Evolutionary conservation across 2,329 filamentous ascomycete genomes (phyloP).

Genomic region (Helotiales sp.): DNA sequence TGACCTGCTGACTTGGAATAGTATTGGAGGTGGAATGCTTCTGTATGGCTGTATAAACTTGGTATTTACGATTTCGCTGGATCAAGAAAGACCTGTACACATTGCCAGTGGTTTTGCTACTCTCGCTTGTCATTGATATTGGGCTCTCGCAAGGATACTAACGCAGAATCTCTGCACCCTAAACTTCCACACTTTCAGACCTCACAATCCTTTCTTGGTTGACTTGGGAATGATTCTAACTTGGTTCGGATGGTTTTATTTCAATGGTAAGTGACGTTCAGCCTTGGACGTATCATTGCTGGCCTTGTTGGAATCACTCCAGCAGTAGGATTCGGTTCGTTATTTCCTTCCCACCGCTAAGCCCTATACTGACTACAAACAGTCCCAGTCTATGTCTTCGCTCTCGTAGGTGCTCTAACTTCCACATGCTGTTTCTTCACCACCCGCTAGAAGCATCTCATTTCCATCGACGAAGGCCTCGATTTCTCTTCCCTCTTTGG

Average conservation of each 20-base stretch:
- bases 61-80: conserved; percentile 18
- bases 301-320: conserved; percentile 17
- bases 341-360: not conserved
- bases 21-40: conserved; percentile 19
- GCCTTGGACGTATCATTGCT: not conserved
- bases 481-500: conserved; percentile 14
- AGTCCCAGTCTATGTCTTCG: conserved; percentile 11
- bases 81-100: conserved; percentile 11
- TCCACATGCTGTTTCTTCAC: conserved; percentile 7
- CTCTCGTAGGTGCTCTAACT: conserved; percentile 8
- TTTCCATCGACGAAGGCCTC: conserved; percentile 14
- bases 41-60: conserved; percentile 16
- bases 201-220: conserved; percentile 16
- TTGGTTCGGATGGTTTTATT: conserved; percentile 19
- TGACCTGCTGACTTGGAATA: not conserved
- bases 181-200: conserved; percentile 14
- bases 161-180: conserved; percentile 7
- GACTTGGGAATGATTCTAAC: conserved; percentile 13
- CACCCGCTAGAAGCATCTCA: conserved; percentile 14
- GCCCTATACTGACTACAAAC: not conserved
- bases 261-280: conserved; percentile 12
- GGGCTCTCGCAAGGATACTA: conserved; percentile 6
- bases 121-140: conserved; percentile 11
- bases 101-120: conserved; percentile 15
- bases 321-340: conserved; percentile 7